Conservation (phyloP, 1,284 basidiomycete species). For the Tylopilus sp. region DNA sequence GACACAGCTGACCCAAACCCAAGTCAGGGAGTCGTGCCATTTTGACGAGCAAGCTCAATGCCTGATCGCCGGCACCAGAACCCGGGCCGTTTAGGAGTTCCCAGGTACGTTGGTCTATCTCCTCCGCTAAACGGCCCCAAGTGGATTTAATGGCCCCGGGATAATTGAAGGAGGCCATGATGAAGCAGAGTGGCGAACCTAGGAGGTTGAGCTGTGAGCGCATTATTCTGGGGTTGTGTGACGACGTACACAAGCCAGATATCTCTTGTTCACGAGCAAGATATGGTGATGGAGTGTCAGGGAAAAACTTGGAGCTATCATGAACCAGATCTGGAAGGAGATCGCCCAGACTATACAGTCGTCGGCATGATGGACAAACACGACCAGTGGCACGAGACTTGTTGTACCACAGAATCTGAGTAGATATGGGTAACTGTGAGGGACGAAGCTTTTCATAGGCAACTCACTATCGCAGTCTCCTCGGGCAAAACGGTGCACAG, state of each 20-base stretch:
- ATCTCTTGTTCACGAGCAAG: constrained; percentile 72
- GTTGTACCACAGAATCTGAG: constrained; percentile 87
- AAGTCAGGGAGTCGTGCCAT: constrained; percentile 82
- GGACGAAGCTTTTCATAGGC: not conserved
- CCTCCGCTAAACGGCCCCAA: constrained; percentile 76
- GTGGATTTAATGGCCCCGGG: constrained; percentile 71
- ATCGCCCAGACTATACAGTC: constrained; percentile 77
- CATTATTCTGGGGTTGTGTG: not conserved
- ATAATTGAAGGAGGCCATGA: constrained; percentile 74
- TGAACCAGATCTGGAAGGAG: constrained; percentile 61
- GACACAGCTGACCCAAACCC: constrained; percentile 76
- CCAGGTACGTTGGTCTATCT: constrained; percentile 76
- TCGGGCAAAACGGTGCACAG: constrained; percentile 72
- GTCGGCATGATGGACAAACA: constrained; percentile 80
- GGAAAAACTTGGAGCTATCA: constrained; percentile 36
- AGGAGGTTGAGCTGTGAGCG: constrained; percentile 12
- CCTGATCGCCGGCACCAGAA: constrained; percentile 54
- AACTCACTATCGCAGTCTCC: constrained; percentile 74
- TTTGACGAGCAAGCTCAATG: constrained; percentile 74
- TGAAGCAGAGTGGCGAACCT: constrained; percentile 83
- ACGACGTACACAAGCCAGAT: constrained; percentile 76
- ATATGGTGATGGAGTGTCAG: constrained; percentile 50
- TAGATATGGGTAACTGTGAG: constrained; percentile 4
- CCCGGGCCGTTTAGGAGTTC: constrained; percentile 62
- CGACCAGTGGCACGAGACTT: constrained; percentile 75